Conservation (phyloP, 176 grass and related monocot genomes). For the Echinochloa phyllopogon region DNA sequence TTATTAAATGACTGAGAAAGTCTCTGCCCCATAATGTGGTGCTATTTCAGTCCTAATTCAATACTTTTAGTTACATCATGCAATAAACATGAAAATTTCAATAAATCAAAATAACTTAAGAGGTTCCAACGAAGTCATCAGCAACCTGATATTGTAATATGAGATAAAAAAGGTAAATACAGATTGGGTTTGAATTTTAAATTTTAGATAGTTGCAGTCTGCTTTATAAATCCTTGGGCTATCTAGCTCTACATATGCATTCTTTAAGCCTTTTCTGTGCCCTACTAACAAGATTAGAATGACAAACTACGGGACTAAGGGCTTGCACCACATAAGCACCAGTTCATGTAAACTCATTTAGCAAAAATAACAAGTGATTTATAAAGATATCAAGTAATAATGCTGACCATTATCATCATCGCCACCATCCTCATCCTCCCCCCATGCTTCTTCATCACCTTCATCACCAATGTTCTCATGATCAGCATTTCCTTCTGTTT, state of each 20-base stretch:
- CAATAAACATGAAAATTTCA: neutral
- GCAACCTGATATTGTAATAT: neutral
- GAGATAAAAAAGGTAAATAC: neutral
- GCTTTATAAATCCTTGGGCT: neutral
- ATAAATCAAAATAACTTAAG: neutral
- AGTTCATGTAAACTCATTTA: constrained; percentile 5
- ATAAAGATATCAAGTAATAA: constrained; percentile 17
- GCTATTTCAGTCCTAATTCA: neutral
- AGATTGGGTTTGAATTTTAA: neutral
- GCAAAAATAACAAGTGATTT: neutral
- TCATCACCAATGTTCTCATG: constrained; percentile 51
- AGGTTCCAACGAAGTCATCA: neutral
- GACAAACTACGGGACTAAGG: neutral
- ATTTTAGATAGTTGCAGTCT: neutral
- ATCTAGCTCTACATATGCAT: neutral
- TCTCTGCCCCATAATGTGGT: neutral
- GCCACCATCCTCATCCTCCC: constrained; percentile 30
- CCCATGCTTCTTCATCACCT: constrained; percentile 48
- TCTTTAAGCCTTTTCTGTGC: neutral
- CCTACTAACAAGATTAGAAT: constrained; percentile 4
- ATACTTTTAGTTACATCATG: neutral
- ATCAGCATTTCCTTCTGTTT: constrained; percentile 58
- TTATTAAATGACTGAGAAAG: constrained; percentile 16
- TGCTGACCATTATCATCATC: constrained; percentile 37
- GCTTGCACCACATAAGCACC: neutral